Evolutionary conservation across 768 basidiomycete genomes (phyloP).

Genomic region (Kondoa subrosea): DNA sequence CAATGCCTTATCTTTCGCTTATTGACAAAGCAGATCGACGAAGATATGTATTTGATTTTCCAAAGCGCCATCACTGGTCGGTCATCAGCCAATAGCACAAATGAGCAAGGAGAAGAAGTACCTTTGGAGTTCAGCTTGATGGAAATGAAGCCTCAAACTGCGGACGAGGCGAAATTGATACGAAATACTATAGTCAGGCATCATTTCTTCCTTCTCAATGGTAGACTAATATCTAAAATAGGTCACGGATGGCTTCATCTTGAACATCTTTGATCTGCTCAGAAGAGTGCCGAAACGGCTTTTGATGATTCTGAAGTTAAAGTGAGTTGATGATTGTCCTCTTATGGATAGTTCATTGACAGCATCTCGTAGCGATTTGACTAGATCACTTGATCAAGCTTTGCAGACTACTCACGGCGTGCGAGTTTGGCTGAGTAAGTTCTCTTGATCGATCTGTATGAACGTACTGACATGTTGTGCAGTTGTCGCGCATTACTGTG

Average conservation of each 20-base stretch:
- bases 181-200: constrained; percentile 48
- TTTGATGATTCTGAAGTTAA: constrained; percentile 41
- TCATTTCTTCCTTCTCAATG: not conserved
- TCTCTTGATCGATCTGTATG: constrained; percentile 42
- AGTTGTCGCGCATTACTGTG: constrained; percentile 17
- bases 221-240: not conserved
- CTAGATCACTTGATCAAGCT: constrained; percentile 37
- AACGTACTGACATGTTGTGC: too few relatives aligned
- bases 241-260: constrained; percentile 59
- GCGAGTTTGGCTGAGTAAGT: constrained; percentile 58
- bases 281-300: constrained; percentile 60
- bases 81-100: constrained; percentile 44
- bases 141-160: constrained; percentile 53
- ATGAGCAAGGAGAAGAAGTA: constrained; percentile 33
- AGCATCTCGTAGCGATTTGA: constrained; percentile 58
- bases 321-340: constrained; percentile 32
- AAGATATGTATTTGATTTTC: constrained; percentile 66
- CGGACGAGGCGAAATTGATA: constrained; percentile 63
- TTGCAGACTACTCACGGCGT: constrained; percentile 60
- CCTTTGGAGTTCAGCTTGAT: constrained; percentile 54
- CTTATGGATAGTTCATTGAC: too few relatives aligned
- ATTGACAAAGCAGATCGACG: constrained; percentile 13
- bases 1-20: constrained; percentile 30
- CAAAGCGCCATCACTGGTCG: constrained; percentile 83
- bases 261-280: constrained; percentile 72